A percentile compares a stretch with the other conserved stretches of the same genome.
Conservation (phyloP, 306 rosid genomes). For the Lithocarpus polystachyus region DNA sequence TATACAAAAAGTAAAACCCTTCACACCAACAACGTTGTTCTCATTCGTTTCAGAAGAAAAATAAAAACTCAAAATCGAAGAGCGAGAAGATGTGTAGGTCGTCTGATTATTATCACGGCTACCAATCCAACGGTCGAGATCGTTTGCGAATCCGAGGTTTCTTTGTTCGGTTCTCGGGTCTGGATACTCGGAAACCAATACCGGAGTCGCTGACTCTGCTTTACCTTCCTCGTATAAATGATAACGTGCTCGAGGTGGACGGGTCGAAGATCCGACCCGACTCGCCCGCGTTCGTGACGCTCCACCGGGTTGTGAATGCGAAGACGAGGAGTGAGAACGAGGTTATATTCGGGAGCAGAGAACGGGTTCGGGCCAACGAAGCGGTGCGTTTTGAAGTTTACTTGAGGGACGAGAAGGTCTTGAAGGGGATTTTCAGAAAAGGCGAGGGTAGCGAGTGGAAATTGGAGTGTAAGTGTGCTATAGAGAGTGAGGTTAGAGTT, state of each 20-base stretch:
- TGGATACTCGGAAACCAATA: constrained; percentile 1
- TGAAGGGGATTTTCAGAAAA: constrained; percentile 41
- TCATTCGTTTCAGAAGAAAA: too few species aligned
- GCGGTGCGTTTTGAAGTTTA: constrained; percentile 42
- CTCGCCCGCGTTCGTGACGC: constrained; percentile 36
- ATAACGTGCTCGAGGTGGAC: constrained; percentile 25
- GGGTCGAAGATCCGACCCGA: constrained; percentile 40
- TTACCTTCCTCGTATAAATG: constrained; percentile 43
- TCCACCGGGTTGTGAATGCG: constrained; percentile 29
- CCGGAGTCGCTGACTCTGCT: constrained; percentile 44
- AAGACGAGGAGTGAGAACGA: background rate
- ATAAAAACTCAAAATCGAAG: too few species aligned
- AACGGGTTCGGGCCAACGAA: constrained; percentile 32
- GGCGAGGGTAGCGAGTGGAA: constrained; percentile 34
- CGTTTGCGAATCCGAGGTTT: constrained; percentile 25
- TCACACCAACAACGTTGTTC: too few species aligned
- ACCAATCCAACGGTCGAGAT: constrained; percentile 2
- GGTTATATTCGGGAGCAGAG: constrained; percentile 38
- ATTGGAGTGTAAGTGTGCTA: constrained; percentile 37
- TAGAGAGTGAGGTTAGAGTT: constrained; percentile 18
- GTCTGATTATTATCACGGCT: constrained; percentile 28
- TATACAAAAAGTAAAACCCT: too few species aligned
- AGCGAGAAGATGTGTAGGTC: constrained; percentile 38
- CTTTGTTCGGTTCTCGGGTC: constrained; percentile 30
- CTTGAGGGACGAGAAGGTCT: constrained; percentile 35